Conservation (phyloP, 73 alveolate species). For the Paramecium sonneborni region DNA sequence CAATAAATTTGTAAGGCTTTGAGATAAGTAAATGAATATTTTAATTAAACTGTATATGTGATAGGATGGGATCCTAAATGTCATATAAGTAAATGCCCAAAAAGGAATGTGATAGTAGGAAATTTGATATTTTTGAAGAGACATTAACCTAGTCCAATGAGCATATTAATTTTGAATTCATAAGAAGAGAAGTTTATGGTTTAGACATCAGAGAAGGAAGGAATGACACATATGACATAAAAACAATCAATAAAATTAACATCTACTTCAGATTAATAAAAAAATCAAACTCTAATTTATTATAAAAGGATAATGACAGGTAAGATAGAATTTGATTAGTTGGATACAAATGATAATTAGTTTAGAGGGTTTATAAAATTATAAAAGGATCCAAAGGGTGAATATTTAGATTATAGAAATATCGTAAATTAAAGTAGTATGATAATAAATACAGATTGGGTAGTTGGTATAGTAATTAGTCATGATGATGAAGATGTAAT, state of each 20-base stretch:
- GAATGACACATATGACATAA: background rate
- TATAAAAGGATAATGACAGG: conserved; percentile 2
- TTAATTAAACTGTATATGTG: conserved; percentile 7
- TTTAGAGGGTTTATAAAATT: conserved; percentile 35
- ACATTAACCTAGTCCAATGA: conserved; percentile 18
- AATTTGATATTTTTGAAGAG: background rate
- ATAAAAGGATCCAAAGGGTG: conserved; percentile 34
- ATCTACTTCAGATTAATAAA: background rate
- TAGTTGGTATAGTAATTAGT: background rate
- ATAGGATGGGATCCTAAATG: conserved; percentile 1
- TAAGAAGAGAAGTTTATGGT: conserved; percentile 31
- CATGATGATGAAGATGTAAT: conserved; percentile 5
- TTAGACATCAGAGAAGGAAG: background rate
- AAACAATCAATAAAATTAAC: conserved; percentile 17
- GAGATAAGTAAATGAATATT: background rate
- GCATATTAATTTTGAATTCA: background rate
- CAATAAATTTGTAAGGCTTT: background rate
- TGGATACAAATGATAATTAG: background rate
- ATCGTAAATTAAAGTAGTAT: background rate
- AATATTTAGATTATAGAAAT: background rate
- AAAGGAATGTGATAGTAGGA: background rate
- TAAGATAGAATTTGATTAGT: background rate
- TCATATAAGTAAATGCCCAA: background rate
- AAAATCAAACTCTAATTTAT: background rate
- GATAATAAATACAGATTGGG: conserved; percentile 21